Base-by-base conservation (phyloP, 2,329 filamentous ascomycete genomes). In the Penicillium sp. region DNA sequence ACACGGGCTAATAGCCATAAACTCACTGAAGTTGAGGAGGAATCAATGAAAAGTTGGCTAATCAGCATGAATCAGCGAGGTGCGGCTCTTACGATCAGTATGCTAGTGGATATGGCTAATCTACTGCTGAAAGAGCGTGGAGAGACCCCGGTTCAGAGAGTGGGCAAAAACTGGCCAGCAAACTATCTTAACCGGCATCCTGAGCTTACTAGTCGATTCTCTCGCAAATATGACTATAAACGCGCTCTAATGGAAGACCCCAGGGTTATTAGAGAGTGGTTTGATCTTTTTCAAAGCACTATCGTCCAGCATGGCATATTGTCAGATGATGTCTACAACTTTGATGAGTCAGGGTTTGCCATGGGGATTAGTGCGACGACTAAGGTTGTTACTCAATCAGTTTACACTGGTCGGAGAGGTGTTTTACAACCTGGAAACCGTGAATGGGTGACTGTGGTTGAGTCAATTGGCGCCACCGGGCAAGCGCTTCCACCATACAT, bases 401-500 rank as follows among this genome's bases (percentile, higher is more conserved):
- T 24, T 24, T 24, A 24, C 6, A 24, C 24, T 6, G 24, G 24
- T 24, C 24, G 24, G 24, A 24, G 24, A 24, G 24, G 24, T 3
- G 24, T 24, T 24, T 24, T 24, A 24, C 24, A 24, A 24, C 4
- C 24, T 24, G 24, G 4, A 2, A 46, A 16, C 22, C 29, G 34
- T 22, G 43, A 29, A 21, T 11, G 43, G 10, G 34, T 27, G n/a
- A 29, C 27, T 2, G 43, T 46, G 21, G 32, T 58, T 27, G 21
- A 62, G 42, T 43, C 55, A 63, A 59, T 54, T 24, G 24, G 24
- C 6, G 24, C 24, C 3, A 4, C 24, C 6, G 24, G 24, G 6
- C 36, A 40, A 31, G 49, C 38, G 5, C 43, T 61, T 21, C 59
- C 47, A 38, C 53, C 21, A 27, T 58, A 39, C 5, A 42, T 63